Base-by-base conservation (phyloP, 208 protist genomes). In the Histomonas meleagridis region DNA sequence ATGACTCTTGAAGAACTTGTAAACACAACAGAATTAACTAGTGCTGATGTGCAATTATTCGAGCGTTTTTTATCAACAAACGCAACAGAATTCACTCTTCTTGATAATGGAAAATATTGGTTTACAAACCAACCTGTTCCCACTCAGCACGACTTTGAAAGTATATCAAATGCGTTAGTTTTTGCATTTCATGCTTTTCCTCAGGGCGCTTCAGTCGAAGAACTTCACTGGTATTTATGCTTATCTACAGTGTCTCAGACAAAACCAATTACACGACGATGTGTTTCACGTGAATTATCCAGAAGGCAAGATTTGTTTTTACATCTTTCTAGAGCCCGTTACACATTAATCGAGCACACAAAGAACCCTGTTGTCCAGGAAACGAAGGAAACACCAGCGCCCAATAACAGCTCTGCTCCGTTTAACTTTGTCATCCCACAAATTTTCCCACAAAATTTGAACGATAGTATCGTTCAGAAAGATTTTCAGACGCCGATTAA, bases 1-100 rank as follows among this genome's bases (percentile, higher is more conserved):
- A 86, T 86, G 76, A 86, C 76, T 55, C n/a, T 46, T 35, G 76
- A 86, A 46, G 46, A 86, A 35, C 55, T 86, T 55, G 46, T 86
- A 4, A 48, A 86, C 32, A 55, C 76, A 35, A 86, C 76, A 5
- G n/a, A 86, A 32, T 55, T 86, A 55, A 38, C 76, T 18, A 46
- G 76, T 38, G 76, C 76, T 26, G 40, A 86, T 55, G 46, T 23
- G 38, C 23, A 12, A 12, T 86, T 86, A 86, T 86, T 43, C 28
- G 21, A 51, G 1, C 38, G 76, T 28, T 86, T 86, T 55, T 55
- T 86, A 55, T 51, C 76, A 32, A 46, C 51, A 28, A 40, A 86
- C 16, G 40, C 14, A 46, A 18, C 32, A 18, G 76, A 86, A 86
- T 86, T 86, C 28, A 48, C 43, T 18, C 18, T 38, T 38, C n/a